Evolutionary conservation across 257 asterid genomes (phyloP).

Genomic region (Fraxinus americana): DNA sequence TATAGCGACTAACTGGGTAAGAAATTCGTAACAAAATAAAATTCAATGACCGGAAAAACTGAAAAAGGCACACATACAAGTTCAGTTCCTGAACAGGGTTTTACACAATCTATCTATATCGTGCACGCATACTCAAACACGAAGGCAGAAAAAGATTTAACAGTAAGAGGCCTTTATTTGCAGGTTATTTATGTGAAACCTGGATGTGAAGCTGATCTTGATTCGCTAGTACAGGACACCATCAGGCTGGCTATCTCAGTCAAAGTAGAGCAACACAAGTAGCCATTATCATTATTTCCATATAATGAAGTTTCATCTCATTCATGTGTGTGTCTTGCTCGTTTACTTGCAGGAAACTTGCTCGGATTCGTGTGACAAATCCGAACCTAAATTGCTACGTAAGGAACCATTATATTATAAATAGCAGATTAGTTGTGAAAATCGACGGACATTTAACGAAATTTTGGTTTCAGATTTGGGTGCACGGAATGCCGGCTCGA

Average conservation of each 20-base stretch:
- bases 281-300: neutral
- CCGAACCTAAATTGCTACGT: conserved; percentile 74
- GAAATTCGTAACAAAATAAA: neutral
- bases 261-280: conserved; percentile 37
- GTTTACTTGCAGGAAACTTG: conserved; percentile 67
- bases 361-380: conserved; percentile 73
- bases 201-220: conserved; percentile 79
- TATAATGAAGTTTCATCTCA: neutral
- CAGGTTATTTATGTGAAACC: conserved; percentile 95
- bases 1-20: neutral
- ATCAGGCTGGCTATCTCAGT: conserved; percentile 70
- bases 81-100: neutral
- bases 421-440: neutral
- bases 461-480: conserved; percentile 59
- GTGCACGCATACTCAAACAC: neutral
- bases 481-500: conserved; percentile 58
- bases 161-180: conserved; percentile 8
- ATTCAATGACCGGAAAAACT: neutral
- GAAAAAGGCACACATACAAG: neutral
- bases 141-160: neutral
- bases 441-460: neutral
- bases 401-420: conserved; percentile 23
- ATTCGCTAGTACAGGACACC: conserved; percentile 73
- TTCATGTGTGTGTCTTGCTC: too few species aligned
- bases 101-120: neutral